phyloP scores from a whole-genome alignment of 2,329 filamentous ascomycete species.

The Alternaria arbusti region DNA sequence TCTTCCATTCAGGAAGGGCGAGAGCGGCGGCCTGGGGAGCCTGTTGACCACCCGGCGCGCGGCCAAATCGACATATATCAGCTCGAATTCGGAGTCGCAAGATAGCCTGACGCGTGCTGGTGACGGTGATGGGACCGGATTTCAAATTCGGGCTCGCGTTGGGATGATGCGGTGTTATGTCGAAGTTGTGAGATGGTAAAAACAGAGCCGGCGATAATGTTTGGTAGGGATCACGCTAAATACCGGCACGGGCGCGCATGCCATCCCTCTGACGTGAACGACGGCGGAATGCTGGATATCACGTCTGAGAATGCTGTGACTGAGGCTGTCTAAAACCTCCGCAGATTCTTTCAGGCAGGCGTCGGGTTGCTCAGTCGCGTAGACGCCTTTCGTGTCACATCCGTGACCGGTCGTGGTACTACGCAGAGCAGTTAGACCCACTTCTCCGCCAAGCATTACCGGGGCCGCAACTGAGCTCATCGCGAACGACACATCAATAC shows the following conservation, averaged over 20 bases:
- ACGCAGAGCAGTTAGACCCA: conserved; percentile 12
- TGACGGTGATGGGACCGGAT: conserved; percentile 39
- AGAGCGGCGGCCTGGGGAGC: conserved; percentile 34
- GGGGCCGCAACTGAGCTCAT: conserved; percentile 33
- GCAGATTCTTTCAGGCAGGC: neutral
- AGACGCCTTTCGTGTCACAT: conserved; percentile 12
- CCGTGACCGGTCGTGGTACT: conserved; percentile 1
- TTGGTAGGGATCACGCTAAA: conserved; percentile 18
- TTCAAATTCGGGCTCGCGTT: conserved; percentile 31
- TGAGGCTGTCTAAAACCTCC: neutral
- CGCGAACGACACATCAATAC: conserved; percentile 36
- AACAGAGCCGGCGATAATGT: conserved; percentile 19
- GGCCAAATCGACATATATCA: conserved; percentile 39
- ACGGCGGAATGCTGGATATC: neutral
- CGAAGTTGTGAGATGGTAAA: conserved; percentile 27
- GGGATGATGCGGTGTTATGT: conserved; percentile 40
- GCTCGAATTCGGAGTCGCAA: conserved; percentile 30
- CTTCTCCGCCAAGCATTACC: conserved; percentile 18
- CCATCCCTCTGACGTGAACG: conserved; percentile 5
- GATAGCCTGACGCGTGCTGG: conserved; percentile 23
- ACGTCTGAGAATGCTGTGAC: neutral
- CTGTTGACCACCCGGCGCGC: conserved; percentile 42
- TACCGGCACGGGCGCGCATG: conserved; percentile 14
- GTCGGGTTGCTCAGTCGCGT: conserved; percentile 6
- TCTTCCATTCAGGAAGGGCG: conserved; percentile 41